Conservation (phyloP, 2,329 filamentous ascomycete species). For the Orbilia blumenaviensis region DNA sequence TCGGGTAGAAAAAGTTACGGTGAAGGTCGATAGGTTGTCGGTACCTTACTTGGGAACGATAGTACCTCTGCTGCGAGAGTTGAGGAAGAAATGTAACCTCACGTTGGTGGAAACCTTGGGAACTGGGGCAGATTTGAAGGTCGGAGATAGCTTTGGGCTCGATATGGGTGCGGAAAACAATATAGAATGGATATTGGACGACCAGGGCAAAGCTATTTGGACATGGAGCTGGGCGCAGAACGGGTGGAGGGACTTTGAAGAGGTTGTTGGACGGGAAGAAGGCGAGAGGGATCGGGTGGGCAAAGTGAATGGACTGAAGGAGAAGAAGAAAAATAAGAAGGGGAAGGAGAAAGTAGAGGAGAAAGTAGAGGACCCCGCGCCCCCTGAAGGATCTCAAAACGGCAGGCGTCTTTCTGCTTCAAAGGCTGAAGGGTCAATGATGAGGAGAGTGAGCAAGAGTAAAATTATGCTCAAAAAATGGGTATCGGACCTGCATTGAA, state of each 20-base stretch:
- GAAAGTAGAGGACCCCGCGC: neutral
- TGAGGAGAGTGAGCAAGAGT: conserved; percentile 16
- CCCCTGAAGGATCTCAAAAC: neutral
- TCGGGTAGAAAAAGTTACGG: neutral
- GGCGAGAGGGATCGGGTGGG: neutral
- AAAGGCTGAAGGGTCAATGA: neutral
- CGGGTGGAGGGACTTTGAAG: conserved; percentile 11
- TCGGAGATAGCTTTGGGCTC: neutral
- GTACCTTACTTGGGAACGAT: conserved; percentile 10
- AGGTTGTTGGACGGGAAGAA: neutral
- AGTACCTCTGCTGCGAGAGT: neutral
- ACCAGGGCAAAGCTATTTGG: neutral
- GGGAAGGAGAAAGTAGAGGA: neutral
- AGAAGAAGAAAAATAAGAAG: neutral
- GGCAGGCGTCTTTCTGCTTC: neutral
- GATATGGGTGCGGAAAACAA: conserved; percentile 3
- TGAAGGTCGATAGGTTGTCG: neutral
- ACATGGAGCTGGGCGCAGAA: conserved; percentile 3
- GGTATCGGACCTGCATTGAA: conserved; percentile 3
- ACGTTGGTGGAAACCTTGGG: neutral
- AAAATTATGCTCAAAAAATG: conserved; percentile 26
- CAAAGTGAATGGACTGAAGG: neutral
- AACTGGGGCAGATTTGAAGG: neutral
- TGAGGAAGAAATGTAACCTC: neutral
- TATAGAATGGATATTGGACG: conserved; percentile 33